Evolutionary conservation across 2,329 filamentous ascomycete genomes (phyloP).

Genomic region (Seiridium unicorne): DNA sequence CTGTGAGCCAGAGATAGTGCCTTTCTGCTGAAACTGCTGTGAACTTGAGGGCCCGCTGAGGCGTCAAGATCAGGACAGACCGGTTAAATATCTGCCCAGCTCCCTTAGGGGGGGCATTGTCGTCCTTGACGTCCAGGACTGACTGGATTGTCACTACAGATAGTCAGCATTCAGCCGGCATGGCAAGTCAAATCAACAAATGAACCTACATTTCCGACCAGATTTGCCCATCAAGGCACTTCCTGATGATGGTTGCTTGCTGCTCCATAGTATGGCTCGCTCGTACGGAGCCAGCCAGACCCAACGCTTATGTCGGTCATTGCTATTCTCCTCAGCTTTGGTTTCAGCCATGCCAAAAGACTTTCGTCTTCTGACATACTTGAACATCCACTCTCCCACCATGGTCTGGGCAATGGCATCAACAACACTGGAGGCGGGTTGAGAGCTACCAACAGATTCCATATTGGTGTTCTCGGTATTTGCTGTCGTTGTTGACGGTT

Average conservation of each 20-base stretch:
- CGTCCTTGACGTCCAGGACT: slow-evolving; percentile 94
- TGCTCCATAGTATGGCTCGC: slow-evolving; percentile 95
- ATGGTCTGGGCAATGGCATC: slow-evolving; percentile 97
- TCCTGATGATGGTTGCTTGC: slow-evolving; percentile 89
- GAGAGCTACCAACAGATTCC: slow-evolving; percentile 53
- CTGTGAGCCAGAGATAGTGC: slow-evolving; percentile 93
- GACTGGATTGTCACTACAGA: slow-evolving; percentile 84
- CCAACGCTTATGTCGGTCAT: slow-evolving; percentile 90
- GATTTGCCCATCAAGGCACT: slow-evolving; percentile 89
- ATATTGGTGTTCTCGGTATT: slow-evolving; percentile 43
- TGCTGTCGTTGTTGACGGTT: slow-evolving; percentile 59
- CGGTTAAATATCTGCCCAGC: slow-evolving; percentile 72
- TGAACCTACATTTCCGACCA: slow-evolving; percentile 82
- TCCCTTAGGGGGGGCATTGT: slow-evolving; percentile 79
- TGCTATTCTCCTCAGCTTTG: slow-evolving; percentile 68
- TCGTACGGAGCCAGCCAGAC: slow-evolving; percentile 98
- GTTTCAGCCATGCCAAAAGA: slow-evolving; percentile 80
- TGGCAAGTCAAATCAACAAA: not conserved
- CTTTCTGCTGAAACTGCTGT: slow-evolving; percentile 80
- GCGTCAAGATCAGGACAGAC: slow-evolving; percentile 92
- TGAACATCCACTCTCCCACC: slow-evolving; percentile 98
- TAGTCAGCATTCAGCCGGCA: slow-evolving; percentile 1
- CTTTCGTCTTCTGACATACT: slow-evolving; percentile 83
- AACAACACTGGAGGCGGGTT: slow-evolving; percentile 73
- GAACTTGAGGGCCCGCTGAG: slow-evolving; percentile 91